Percentiles rank a stretch among this genome's conserved stretches.
Conservation (phyloP, 2,329 filamentous ascomycete genomes). For the Rugonectria rugulosa region DNA sequence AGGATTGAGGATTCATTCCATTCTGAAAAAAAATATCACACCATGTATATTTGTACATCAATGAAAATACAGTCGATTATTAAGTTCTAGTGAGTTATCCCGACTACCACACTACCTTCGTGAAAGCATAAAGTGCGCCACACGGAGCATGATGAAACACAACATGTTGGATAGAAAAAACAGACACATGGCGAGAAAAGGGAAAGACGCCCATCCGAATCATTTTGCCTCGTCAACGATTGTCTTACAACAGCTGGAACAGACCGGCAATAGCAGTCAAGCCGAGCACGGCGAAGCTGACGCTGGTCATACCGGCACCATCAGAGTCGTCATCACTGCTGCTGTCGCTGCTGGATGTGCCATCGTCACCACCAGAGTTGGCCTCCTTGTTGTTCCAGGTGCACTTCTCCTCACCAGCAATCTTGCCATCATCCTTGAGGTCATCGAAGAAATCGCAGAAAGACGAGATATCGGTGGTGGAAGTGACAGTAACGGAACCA, state of each 20-base stretch:
- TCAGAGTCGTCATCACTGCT: constrained; percentile 45
- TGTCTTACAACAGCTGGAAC: constrained; percentile 60
- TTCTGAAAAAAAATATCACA: too few species aligned
- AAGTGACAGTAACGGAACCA: constrained; percentile 75
- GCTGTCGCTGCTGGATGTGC: constrained; percentile 32
- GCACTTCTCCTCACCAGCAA: constrained; percentile 57
- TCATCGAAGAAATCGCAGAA: constrained; percentile 63
- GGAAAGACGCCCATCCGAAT: constrained; percentile 47
- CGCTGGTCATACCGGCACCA: constrained; percentile 53
- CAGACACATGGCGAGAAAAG: constrained; percentile 44
- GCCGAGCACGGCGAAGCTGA: constrained; percentile 57
- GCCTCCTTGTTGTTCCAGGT: constrained; percentile 59
- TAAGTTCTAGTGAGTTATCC: constrained; percentile 52
- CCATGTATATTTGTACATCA: constrained; percentile 13
- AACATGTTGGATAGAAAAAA: constrained; percentile 46
- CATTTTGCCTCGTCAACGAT: constrained; percentile 36
- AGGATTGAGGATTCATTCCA: too few species aligned
- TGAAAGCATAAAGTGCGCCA: constrained; percentile 38
- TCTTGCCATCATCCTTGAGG: constrained; percentile 47
- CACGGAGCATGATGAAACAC: constrained; percentile 42
- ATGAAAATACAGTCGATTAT: constrained; percentile 52
- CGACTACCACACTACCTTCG: constrained; percentile 37
- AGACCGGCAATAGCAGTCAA: constrained; percentile 56
- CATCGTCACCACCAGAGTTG: constrained; percentile 53
- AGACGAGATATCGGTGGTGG: constrained; percentile 65